phyloP scores from a whole-genome alignment of 2,329 filamentous ascomycete species.

The Dendryphion nanum region DNA sequence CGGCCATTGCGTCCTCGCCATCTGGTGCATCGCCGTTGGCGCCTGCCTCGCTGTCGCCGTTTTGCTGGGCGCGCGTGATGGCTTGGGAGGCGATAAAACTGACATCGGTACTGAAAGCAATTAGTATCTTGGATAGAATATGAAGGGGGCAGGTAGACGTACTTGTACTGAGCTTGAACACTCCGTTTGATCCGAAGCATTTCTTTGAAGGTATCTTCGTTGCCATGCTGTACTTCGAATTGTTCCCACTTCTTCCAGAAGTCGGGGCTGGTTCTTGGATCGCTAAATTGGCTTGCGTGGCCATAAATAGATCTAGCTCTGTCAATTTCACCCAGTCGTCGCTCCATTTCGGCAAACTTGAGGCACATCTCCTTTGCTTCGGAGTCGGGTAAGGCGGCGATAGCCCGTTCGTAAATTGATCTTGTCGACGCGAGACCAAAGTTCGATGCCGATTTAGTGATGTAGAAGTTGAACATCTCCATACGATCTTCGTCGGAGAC shows the following conservation, averaged over 20 bases:
- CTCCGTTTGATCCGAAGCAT: conserved; percentile 98
- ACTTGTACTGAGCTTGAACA: conserved; percentile 96
- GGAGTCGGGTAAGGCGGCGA: conserved; percentile 85
- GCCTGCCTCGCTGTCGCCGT: conserved; percentile 45
- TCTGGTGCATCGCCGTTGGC: conserved; percentile 49
- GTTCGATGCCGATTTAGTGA: conserved; percentile 97
- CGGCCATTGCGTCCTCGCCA: conserved; percentile 80
- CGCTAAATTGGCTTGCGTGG: conserved; percentile 95
- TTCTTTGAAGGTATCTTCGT: conserved; percentile 99
- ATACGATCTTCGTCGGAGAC: conserved; percentile 92
- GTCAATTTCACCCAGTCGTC: conserved; percentile 88
- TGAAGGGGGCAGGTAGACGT: conserved; percentile 31
- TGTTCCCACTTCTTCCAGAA: conserved; percentile 98
- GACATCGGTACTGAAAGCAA: conserved; percentile 71
- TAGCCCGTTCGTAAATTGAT: conserved; percentile 94
- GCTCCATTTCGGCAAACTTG: conserved; percentile 97
- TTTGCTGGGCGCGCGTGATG: conserved; percentile 73
- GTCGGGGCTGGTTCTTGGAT: conserved; percentile 81
- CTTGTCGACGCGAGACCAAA: conserved; percentile 94
- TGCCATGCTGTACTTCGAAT: conserved; percentile 96
- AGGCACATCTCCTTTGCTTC: conserved; percentile 98
- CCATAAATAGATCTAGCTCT: conserved; percentile 93
- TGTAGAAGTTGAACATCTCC: conserved; percentile 99
- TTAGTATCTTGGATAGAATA: conserved; percentile 31
- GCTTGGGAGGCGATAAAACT: conserved; percentile 98